Evolutionary conservation across 2,329 filamentous ascomycete genomes (phyloP).

Genomic region (Camillea tinctor): DNA sequence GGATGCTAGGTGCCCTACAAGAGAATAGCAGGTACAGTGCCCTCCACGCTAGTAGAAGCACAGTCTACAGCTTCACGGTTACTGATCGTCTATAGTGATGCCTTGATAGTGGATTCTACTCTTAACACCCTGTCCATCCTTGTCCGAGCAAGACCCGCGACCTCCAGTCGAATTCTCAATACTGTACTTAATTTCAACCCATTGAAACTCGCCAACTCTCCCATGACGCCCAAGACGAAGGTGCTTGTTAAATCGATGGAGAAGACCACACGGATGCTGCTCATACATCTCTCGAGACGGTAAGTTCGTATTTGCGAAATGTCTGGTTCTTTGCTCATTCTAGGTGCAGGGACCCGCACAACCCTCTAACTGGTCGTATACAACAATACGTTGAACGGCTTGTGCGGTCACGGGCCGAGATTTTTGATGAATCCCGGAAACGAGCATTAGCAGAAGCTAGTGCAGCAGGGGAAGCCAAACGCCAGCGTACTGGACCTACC

Average conservation of each 20-base stretch:
- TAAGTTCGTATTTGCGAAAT: constrained; percentile 37
- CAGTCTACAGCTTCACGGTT: constrained; percentile 3
- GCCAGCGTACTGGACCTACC: constrained; percentile 66
- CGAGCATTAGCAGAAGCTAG: constrained; percentile 69
- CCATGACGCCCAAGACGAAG: constrained; percentile 74
- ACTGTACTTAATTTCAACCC: constrained; percentile 91
- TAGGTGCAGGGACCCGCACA: constrained; percentile 69
- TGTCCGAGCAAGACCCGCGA: constrained; percentile 75
- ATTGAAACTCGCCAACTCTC: constrained; percentile 72
- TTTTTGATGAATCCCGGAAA: constrained; percentile 81
- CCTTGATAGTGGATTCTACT: constrained; percentile 84
- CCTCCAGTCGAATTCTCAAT: constrained; percentile 81
- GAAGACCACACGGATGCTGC: constrained; percentile 80
- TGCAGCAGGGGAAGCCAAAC: constrained; percentile 77
- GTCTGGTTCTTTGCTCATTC: constrained; percentile 23
- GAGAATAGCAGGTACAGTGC: constrained; percentile 73
- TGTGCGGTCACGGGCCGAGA: constrained; percentile 72
- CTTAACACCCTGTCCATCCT: constrained; percentile 84
- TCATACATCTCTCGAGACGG: constrained; percentile 81
- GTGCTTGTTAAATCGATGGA: constrained; percentile 92
- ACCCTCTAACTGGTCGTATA: constrained; percentile 72
- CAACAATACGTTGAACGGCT: constrained; percentile 84
- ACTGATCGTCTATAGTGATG: constrained; percentile 60
- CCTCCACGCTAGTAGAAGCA: constrained; percentile 5
- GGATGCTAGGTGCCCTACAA: constrained; percentile 80